Evolutionary conservation across 192 early-diverging fungal genomes (phyloP), one percentile per base, ranked within the genome.

Genomic region (Coemansia sp.): DNA sequence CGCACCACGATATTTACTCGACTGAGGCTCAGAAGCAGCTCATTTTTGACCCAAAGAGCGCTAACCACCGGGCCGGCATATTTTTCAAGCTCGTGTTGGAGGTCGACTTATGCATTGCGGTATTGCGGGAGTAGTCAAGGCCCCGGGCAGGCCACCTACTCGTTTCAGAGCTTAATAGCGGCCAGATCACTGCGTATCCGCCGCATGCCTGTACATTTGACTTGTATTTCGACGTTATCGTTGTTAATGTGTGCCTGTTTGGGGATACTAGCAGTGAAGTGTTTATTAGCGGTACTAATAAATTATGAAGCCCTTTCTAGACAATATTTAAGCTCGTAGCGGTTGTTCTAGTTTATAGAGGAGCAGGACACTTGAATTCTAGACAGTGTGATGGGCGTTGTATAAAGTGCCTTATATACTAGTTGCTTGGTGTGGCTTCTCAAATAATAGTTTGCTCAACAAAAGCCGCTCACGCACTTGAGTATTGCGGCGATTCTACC

Each of bases 1-100:
- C 96, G 66, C 96, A 97, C 79, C 96, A 99, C 84, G 96, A 99
- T 78, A 97, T 97, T 64, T 97, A 99, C 86, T 97, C 95, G 14
- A 99, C 97, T 65, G 96, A 99, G 79, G 96, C 97, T 74, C 85
- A 97, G 65, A 96, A 96, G 86, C 97, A 99, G 83, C 79, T 99
- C 20, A 99, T 99, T 71, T 99, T 96, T 70, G 97, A 99, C 71
- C 86, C 95, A 62, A 96, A 97, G 84, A 94, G 93, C 78, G 84
- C 95, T 35, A 99, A 99, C 83, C 91, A 88, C 21, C 74, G 76
- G 1, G 87, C 97, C n/a, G 88, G 95, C 67, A 90, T 99, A 24
- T 94, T 92, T 4, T 95, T 99, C 50, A 99, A 99, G 84, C 85
- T 99, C 3, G 97, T 97, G 9, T 96, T 94, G 2, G 95, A 97